Conservation (phyloP, 2,329 filamentous ascomycete genomes). For the Aspergillus fumigatus region DNA sequence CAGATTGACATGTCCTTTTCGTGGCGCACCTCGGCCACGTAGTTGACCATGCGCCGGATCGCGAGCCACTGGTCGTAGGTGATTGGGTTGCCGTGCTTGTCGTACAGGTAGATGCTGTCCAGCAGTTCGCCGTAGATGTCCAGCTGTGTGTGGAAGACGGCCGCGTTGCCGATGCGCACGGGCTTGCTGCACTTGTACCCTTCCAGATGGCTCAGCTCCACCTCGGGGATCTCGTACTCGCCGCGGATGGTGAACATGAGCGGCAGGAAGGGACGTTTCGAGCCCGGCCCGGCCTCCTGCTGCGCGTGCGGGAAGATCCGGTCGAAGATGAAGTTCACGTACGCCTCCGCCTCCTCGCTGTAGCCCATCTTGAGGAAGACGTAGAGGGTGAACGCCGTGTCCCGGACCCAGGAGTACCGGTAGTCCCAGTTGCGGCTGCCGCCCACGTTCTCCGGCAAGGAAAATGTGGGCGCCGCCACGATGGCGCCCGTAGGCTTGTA, state of each 20-base stretch:
- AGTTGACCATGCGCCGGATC: constrained; percentile 65
- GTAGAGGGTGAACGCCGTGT: constrained; percentile 74
- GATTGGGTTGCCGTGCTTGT: constrained; percentile 72
- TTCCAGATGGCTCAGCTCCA: constrained; percentile 64
- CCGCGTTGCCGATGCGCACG: constrained; percentile 72
- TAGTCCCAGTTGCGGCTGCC: constrained; percentile 53
- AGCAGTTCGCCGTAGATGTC: constrained; percentile 77
- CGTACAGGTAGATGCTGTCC: constrained; percentile 73
- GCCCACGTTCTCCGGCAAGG: constrained; percentile 68
- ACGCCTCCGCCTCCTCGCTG: constrained; percentile 69
- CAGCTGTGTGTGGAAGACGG: constrained; percentile 70
- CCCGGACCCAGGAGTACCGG: constrained; percentile 68
- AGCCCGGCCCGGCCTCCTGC: constrained; percentile 55
- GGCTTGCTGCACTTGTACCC: constrained; percentile 68
- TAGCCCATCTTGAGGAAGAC: constrained; percentile 72
- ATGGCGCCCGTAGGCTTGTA: constrained; percentile 77
- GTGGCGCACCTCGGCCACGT: constrained; percentile 63
- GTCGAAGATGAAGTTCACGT: constrained; percentile 73
- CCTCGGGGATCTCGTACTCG: constrained; percentile 68
- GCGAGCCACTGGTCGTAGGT: constrained; percentile 73
- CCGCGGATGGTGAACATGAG: constrained; percentile 81
- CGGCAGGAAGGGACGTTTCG: constrained; percentile 53
- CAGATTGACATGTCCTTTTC: constrained; percentile 77
- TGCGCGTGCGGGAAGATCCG: constrained; percentile 50
- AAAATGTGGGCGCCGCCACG: constrained; percentile 71